A percentile compares a stretch with the other conserved stretches of the same genome.
These are phyloP conservation scores for Leccinum longicurvipes DNA, from an alignment of 768 basidiomycete genomes.

Conservation along the genomic window DNA sequence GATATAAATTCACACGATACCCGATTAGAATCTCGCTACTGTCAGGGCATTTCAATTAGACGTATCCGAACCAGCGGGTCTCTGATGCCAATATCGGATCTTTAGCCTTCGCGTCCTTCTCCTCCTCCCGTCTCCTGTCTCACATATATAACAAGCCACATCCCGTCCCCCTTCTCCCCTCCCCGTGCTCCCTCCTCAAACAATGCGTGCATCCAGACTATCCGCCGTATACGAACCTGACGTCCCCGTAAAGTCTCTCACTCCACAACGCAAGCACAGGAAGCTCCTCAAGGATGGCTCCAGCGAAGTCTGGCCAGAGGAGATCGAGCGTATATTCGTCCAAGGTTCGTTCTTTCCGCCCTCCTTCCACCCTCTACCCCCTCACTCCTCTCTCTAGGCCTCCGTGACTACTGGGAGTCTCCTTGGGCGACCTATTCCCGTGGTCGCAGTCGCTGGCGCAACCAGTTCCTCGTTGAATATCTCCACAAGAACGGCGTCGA, in stretches of 20 bases:
- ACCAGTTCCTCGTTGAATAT: constrained; percentile 83
- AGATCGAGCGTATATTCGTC: constrained; percentile 73
- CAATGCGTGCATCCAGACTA: constrained; percentile 26
- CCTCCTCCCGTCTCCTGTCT: constrained; percentile 25
- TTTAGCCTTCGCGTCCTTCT: constrained; percentile 33
- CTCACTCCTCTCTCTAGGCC: constrained; percentile 41
- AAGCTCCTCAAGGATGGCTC: constrained; percentile 82
- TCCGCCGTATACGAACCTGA: constrained; percentile 22
- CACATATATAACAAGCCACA: constrained; percentile 34
- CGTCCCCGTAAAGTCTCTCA: constrained; percentile 31
- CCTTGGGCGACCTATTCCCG: constrained; percentile 79
- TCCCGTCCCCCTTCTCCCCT: constrained; percentile 8
- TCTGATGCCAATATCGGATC: constrained; percentile 43
- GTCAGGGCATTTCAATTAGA: constrained; percentile 33
- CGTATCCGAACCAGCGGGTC: constrained; percentile 26
- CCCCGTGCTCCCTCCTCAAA: constrained; percentile 7
- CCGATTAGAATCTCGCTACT: constrained; percentile 31
- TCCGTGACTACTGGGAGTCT: constrained; percentile 75
- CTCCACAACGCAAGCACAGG: constrained; percentile 77
- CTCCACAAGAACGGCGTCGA: constrained; percentile 65
- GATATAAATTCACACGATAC: constrained; percentile 17
- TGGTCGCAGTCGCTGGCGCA: constrained; percentile 77
- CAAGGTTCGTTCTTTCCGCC: constrained; percentile 44
- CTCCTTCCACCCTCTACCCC: background rate
- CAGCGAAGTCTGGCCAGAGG: constrained; percentile 79